A percentile compares a stretch with the other conserved stretches of the same genome.
Conservation (phyloP, 2,329 filamentous ascomycete genomes). For the Trichoderma arundinaceum region DNA sequence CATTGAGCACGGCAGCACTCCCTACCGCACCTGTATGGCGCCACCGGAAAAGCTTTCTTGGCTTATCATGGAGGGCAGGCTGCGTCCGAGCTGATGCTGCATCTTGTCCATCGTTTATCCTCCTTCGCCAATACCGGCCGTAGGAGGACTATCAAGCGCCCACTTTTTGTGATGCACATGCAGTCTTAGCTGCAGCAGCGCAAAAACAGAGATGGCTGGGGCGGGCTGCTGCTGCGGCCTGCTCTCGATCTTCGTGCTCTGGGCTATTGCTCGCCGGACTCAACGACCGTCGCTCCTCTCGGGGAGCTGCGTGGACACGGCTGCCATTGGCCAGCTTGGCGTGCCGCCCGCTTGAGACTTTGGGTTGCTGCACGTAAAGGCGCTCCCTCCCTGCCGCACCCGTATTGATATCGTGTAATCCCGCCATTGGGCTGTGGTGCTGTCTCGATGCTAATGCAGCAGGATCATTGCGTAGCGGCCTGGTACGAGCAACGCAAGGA, state of each 20-base stretch:
- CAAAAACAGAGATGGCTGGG: slow-evolving; percentile 32
- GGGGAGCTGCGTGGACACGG: slow-evolving; percentile 11
- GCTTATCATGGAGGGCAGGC: slow-evolving; percentile 28
- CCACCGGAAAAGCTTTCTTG: slow-evolving; percentile 25
- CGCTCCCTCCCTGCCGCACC: slow-evolving; percentile 21
- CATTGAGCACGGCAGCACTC: slow-evolving; percentile 6
- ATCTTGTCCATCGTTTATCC: slow-evolving; percentile 25
- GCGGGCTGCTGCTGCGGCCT: neutral
- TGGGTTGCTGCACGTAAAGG: slow-evolving; percentile 29
- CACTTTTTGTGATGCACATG: slow-evolving; percentile 27
- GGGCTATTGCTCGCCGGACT: slow-evolving; percentile 21
- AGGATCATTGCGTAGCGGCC: slow-evolving; percentile 27
- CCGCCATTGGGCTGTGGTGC: slow-evolving; percentile 39
- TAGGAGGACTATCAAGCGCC: slow-evolving; percentile 24
- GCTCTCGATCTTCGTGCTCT: slow-evolving; percentile 29
- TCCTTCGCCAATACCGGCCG: slow-evolving; percentile 18
- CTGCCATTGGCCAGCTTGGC: slow-evolving; percentile 26
- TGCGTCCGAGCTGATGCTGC: slow-evolving; percentile 32
- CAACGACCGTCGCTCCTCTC: slow-evolving; percentile 5
- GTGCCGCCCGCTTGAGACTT: slow-evolving; percentile 29
- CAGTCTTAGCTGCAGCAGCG: slow-evolving; percentile 30
- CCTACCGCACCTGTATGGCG: slow-evolving; percentile 21
- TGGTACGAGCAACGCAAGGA: neutral
- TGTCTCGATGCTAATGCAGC: slow-evolving; percentile 36
- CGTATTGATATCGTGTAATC: slow-evolving; percentile 43